These are phyloP conservation scores for Colletotrichum musae DNA, from an alignment of 2,329 filamentous ascomycete species.

Conservation along the genomic window DNA sequence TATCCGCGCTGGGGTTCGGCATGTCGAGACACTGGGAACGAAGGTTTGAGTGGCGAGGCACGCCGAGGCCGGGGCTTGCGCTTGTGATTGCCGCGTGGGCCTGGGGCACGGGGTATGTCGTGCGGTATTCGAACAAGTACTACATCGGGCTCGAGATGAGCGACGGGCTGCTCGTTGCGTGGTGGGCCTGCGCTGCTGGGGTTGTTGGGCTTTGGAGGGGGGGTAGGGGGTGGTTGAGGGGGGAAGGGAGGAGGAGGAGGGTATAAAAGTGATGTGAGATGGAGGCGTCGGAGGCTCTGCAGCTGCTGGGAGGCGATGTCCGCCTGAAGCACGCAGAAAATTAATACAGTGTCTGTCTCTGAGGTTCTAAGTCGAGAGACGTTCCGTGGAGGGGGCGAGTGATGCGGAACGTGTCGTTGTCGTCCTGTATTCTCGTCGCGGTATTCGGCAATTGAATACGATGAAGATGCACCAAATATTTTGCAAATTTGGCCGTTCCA, in stretches of 20 bases:
- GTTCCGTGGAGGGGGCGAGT: too few relatives aligned
- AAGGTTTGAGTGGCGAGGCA: background rate
- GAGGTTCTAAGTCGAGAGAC: too few relatives aligned
- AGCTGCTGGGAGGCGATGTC: too few relatives aligned
- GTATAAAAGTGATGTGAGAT: background rate
- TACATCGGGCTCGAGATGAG: constrained; percentile 56
- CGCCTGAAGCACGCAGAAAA: too few relatives aligned
- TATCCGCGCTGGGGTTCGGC: background rate
- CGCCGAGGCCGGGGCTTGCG: constrained; percentile 20
- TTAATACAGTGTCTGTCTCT: too few relatives aligned
- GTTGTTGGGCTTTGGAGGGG: constrained; percentile 6
- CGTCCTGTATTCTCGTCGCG: too few relatives aligned
- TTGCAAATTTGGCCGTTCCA: too few relatives aligned
- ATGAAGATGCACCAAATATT: too few relatives aligned
- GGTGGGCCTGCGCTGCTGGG: constrained; percentile 36
- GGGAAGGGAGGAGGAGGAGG: background rate
- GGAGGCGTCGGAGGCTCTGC: too few relatives aligned
- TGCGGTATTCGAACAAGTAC: constrained; percentile 53
- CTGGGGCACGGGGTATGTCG: constrained; percentile 45
- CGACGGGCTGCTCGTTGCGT: constrained; percentile 51
- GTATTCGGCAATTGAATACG: too few relatives aligned
- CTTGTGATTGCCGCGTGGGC: constrained; percentile 32
- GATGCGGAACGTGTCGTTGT: too few relatives aligned
- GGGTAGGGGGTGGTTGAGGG: background rate
- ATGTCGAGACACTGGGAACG: background rate